These are phyloP conservation scores for Arthrobotrys entomopaga DNA, from an alignment of 2,329 filamentous ascomycete species.

Conservation along the genomic window DNA sequence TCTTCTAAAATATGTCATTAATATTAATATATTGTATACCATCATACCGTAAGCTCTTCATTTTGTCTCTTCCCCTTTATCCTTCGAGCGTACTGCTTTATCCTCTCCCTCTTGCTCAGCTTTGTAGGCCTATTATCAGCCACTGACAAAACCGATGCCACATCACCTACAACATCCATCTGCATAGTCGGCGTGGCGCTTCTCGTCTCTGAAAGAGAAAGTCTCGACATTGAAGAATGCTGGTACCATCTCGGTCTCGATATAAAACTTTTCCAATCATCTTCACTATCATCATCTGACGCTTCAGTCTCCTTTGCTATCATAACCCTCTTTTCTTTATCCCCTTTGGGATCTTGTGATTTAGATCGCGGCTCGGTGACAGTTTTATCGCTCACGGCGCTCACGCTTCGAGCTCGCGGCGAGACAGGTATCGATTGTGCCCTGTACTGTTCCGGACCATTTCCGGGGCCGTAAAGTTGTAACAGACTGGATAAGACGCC, in stretches of 20 bases:
- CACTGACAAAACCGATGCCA: conserved; percentile 34
- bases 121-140: conserved; percentile 26
- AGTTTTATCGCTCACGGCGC: conserved; percentile 22
- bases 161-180: conserved; percentile 46
- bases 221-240: conserved; percentile 49
- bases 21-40: not conserved
- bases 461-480: conserved; percentile 47
- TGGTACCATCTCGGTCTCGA: conserved; percentile 51
- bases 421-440: conserved; percentile 29
- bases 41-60: conserved; percentile 42
- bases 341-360: not conserved
- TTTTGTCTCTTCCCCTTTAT: conserved; percentile 30
- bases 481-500: conserved; percentile 50
- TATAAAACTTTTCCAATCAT: conserved; percentile 51
- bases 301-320: conserved; percentile 13
- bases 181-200: conserved; percentile 37
- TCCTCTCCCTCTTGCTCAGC: conserved; percentile 34
- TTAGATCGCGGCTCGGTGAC: conserved; percentile 2
- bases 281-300: conserved; percentile 21
- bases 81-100: conserved; percentile 41
- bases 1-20: not conserved
- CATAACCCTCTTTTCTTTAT: conserved; percentile 27
- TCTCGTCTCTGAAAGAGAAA: conserved; percentile 26
- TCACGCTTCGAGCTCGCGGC: conserved; percentile 38
- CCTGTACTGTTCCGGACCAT: conserved; percentile 16